A percentile compares a stretch with the other conserved stretches of the same genome.
phyloP scores from a whole-genome alignment of 164 flowering plant species.

The Brasenia schreberi region DNA sequence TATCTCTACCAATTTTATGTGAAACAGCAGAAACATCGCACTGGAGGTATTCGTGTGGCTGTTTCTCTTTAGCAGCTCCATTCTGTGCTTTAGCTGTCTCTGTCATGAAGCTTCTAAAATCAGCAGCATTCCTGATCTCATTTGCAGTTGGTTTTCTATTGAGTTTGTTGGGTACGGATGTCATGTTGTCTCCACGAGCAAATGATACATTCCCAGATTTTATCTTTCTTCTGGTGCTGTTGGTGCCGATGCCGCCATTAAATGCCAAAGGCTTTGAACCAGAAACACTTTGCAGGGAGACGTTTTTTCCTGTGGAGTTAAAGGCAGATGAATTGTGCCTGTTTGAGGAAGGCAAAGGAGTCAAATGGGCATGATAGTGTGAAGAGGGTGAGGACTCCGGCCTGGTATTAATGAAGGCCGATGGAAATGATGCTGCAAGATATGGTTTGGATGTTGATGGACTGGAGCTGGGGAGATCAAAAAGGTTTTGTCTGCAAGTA shows the following conservation, averaged over 20 bases:
- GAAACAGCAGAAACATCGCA: slow-evolving; percentile 7
- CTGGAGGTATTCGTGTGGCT: not conserved
- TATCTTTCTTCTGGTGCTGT: slow-evolving; percentile 12
- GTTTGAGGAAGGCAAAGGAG: slow-evolving; percentile 10
- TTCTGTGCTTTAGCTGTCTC: not conserved
- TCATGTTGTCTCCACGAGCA: not conserved
- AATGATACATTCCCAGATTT: slow-evolving; percentile 4
- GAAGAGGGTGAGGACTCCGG: slow-evolving; percentile 4
- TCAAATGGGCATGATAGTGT: slow-evolving; percentile 4
- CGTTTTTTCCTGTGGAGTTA: slow-evolving; percentile 12
- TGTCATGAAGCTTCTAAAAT: not conserved
- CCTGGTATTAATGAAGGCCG: not conserved
- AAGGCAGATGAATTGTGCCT: slow-evolving; percentile 9
- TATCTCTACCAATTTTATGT: slow-evolving; percentile 11
- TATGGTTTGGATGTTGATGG: not conserved
- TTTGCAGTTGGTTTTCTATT: not conserved
- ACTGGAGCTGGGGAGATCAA: slow-evolving; percentile 6
- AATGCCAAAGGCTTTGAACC: slow-evolving; percentile 12
- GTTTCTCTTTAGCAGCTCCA: not conserved
- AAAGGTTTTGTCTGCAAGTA: slow-evolving; percentile 5
- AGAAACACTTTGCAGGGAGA: slow-evolving; percentile 18
- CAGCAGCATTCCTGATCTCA: not conserved
- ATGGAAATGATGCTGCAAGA: not conserved
- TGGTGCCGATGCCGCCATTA: slow-evolving; percentile 6
- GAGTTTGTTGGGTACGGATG: not conserved